Evolutionary conservation across 2,329 filamentous ascomycete genomes (phyloP).

Genomic region (Cephalotrichum gorgonifer): DNA sequence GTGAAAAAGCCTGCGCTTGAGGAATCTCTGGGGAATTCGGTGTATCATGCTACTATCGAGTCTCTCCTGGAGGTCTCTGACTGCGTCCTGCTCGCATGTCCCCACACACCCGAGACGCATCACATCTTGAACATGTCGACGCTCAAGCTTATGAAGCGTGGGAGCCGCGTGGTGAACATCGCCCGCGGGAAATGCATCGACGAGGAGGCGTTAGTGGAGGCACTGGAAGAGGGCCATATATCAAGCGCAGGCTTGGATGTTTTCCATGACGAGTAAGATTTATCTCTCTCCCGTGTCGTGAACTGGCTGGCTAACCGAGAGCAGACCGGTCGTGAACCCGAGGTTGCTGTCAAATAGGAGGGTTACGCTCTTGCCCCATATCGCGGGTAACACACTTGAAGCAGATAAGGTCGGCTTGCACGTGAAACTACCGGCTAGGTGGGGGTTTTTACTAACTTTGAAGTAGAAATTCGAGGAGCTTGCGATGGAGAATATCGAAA

Average conservation of each 20-base stretch:
- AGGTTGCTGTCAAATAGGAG: neutral
- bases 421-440: neutral
- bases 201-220: slow-evolving; percentile 33
- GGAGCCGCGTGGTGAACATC: slow-evolving; percentile 37
- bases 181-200: slow-evolving; percentile 38
- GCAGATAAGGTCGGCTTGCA: neutral
- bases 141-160: slow-evolving; percentile 35
- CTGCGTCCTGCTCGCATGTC: slow-evolving; percentile 27
- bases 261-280: slow-evolving; percentile 24
- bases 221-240: slow-evolving; percentile 34
- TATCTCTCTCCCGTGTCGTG: neutral
- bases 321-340: neutral
- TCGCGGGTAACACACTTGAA: neutral
- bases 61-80: slow-evolving; percentile 28
- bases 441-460: neutral
- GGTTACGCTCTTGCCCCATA: neutral
- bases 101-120: slow-evolving; percentile 27
- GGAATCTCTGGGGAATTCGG: slow-evolving; percentile 22
- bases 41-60: slow-evolving; percentile 24
- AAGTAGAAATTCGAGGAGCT: neutral
- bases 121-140: slow-evolving; percentile 26
- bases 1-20: slow-evolving; percentile 19
- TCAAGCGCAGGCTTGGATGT: slow-evolving; percentile 37
- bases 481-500: neutral
- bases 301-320: neutral